Percentiles rank a stretch among this genome's conserved stretches.
phyloP scores from a whole-genome alignment of 192 early-diverging fungal genomes.

The Phycomyces blakesleeanus region DNA sequence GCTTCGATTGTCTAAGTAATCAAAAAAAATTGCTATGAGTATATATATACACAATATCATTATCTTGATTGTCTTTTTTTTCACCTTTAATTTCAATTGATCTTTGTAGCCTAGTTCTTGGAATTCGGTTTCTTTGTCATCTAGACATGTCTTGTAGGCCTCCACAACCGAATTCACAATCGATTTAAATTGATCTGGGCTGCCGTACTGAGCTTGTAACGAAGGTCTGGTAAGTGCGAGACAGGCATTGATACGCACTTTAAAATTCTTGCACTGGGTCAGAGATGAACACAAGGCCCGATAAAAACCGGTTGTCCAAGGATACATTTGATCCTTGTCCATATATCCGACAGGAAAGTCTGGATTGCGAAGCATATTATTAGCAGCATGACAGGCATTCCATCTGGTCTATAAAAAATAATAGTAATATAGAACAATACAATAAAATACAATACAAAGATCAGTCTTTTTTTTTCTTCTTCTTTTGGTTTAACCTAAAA shows the following conservation, averaged over 20 bases:
- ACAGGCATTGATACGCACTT: conserved; percentile 73
- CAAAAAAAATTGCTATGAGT: no score
- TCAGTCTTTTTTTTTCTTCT: no score
- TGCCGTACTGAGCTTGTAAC: conserved; percentile 38
- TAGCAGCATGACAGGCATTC: conserved; percentile 74
- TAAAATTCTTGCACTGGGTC: conserved; percentile 64
- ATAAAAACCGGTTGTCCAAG: conserved; percentile 52
- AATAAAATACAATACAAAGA: no score
- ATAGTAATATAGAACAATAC: neutral
- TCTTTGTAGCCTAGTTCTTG: conserved; percentile 26
- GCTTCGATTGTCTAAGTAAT: no score
- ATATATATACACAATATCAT: no score
- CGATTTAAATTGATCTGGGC: conserved; percentile 30
- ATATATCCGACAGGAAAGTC: conserved; percentile 55
- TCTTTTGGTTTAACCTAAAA: no score
- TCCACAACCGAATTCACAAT: conserved; percentile 36
- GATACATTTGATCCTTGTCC: conserved; percentile 22
- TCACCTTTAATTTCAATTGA: conserved; percentile 26
- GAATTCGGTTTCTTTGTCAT: conserved; percentile 12
- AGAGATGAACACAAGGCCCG: conserved; percentile 50
- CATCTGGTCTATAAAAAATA: conserved; percentile 55
- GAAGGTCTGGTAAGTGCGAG: conserved; percentile 43
- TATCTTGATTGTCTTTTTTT: no score
- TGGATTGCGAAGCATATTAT: conserved; percentile 54
- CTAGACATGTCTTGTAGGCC: conserved; percentile 13